Evolutionary conservation across 179 eudicot genomes (phyloP), one percentile per base, ranked within the genome.

Genomic region (Camellia oleifera): DNA sequence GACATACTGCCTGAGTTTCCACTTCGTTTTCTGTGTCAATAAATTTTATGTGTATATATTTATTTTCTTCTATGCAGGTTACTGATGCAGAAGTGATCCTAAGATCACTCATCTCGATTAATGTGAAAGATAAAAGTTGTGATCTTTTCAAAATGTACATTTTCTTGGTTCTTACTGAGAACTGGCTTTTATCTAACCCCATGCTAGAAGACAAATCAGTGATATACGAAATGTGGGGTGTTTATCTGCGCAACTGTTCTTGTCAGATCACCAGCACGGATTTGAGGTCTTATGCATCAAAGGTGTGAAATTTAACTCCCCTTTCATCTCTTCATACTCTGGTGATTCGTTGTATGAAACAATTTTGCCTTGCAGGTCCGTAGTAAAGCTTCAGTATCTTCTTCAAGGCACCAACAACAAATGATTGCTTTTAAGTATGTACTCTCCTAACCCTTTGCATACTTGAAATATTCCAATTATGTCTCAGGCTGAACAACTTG

Each of bases 261-360:
- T 85, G 88, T 87, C 96, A 91, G 78, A 93, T 94, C 52, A 79
- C 90, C 78, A 93, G 89, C 84, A 91, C 92, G 2, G 96, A 94
- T 87, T 83, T 92, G 85, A 91, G 98, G 86, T 80, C 91, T 74
- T 90, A 83, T 82, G 96, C 98, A 57, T 91, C 92, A 66, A 95
- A 91, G 92, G 98, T 93, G 76, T 64, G 84, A 72, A 62, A 61
- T 26, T 45, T 66, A 70, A 45, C 70, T 44, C 75, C 69, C 7
- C 17, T 20, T 81, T 67, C 32, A 69, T 72, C 46, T 46, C 50
- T 67, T 15, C 11, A 11, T 20, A 14, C 46, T 71, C 13, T 67
- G 42, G 44, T 76, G 74, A 53, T 53, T 50, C 42, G 23, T 69
- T 7, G 32, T 11, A 50, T 69, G 44, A 73, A 7, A 61, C 14